A percentile compares a stretch with the other conserved stretches of the same genome.
Conservation (phyloP, 2,329 filamentous ascomycete genomes). For the Rutstroemia sp. region DNA sequence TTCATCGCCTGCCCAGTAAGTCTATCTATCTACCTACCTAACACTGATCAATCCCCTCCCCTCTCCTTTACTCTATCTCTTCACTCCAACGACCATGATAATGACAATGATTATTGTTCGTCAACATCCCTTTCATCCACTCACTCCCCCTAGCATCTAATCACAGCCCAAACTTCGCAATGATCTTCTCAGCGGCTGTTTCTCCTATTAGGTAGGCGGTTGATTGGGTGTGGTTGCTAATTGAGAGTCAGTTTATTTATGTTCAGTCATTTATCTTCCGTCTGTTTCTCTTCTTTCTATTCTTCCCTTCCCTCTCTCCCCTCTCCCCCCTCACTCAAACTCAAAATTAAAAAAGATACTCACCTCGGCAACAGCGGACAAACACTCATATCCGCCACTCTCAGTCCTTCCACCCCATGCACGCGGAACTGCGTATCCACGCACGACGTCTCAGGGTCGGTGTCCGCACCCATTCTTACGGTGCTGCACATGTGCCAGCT, state of each 20-base stretch:
- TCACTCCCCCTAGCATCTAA: too few species aligned
- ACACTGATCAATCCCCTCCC: too few species aligned
- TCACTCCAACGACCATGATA: too few species aligned
- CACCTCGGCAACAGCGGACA: constrained; percentile 42
- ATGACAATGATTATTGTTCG: too few species aligned
- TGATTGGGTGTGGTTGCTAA: constrained; percentile 43
- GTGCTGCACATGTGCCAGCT: constrained; percentile 3
- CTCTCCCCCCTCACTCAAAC: too few species aligned
- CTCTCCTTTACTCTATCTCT: too few species aligned
- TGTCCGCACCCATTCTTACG: background rate
- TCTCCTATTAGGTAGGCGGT: constrained; percentile 47
- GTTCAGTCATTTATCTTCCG: background rate
- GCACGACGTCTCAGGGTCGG: constrained; percentile 35
- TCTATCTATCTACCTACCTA: too few species aligned
- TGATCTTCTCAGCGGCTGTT: constrained; percentile 43
- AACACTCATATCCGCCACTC: constrained; percentile 45
- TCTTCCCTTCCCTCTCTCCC: too few species aligned
- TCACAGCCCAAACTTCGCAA: constrained; percentile 33
- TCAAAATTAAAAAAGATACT: constrained; percentile 1
- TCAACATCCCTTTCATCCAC: too few species aligned
- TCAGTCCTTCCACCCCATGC: constrained; percentile 39
- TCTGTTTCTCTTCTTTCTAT: background rate
- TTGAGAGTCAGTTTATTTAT: background rate
- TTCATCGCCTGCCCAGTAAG: too few species aligned
- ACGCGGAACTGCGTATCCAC: constrained; percentile 44